Conservation (phyloP, 331 rosid species). For the Erythrophleum ivorense region DNA sequence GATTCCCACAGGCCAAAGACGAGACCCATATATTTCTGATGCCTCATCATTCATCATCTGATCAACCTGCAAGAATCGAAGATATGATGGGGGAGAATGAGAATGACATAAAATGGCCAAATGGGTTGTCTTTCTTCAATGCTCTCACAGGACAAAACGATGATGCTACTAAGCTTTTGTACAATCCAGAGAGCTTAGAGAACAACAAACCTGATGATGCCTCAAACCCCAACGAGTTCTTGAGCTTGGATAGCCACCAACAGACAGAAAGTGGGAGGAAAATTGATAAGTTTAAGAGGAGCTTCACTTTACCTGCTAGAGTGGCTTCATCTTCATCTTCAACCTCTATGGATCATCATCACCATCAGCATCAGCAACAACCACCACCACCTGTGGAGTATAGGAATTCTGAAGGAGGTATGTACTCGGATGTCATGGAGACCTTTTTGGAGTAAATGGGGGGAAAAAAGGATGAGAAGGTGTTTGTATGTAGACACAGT, state of each 20-base stretch:
- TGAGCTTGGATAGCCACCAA: conserved; percentile 86
- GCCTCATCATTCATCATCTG: conserved; percentile 64
- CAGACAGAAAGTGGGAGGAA: conserved; percentile 57
- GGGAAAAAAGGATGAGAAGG: conserved; percentile 41
- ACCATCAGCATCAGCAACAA: conserved; percentile 62
- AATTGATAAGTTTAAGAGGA: conserved; percentile 81
- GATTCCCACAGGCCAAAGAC: conserved; percentile 74
- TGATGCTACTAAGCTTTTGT: conserved; percentile 84
- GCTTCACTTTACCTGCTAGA: conserved; percentile 84
- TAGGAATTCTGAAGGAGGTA: conserved; percentile 74
- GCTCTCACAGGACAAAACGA: conserved; percentile 85
- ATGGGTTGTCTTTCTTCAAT: conserved; percentile 86
- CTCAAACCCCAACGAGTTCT: conserved; percentile 65
- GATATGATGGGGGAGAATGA: conserved; percentile 90
- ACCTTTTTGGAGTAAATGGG: conserved; percentile 74
- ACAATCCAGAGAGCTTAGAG: conserved; percentile 71
- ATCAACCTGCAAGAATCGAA: conserved; percentile 64
- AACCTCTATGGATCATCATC: conserved; percentile 82
- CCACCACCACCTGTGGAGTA: conserved; percentile 48
- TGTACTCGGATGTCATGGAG: conserved; percentile 94
- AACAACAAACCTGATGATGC: conserved; percentile 57
- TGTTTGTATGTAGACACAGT: conserved; percentile 66
- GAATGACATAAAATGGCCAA: conserved; percentile 91
- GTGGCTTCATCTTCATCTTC: conserved; percentile 88
- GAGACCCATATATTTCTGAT: conserved; percentile 81